phyloP scores from a whole-genome alignment of 768 basidiomycete genomes.

The Candolleomyces aberdarensis region DNA sequence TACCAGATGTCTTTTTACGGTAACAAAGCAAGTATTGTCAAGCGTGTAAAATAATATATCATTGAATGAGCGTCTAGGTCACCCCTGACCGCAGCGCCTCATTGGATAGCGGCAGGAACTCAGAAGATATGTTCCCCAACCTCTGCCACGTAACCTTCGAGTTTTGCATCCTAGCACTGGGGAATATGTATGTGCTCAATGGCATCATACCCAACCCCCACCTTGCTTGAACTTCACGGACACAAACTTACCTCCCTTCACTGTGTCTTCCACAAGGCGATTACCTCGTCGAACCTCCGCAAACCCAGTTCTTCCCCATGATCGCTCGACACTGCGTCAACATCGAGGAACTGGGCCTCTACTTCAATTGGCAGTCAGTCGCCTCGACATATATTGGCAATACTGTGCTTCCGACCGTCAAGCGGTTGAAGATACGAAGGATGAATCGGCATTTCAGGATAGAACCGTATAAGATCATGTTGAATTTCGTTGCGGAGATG shows the following conservation, averaged over 20 bases:
- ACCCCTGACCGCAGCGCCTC: no score
- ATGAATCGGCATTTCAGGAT: not conserved
- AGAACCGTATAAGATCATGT: not conserved
- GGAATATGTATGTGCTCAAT: not conserved
- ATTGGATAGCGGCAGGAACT: not conserved
- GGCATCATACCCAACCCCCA: not conserved
- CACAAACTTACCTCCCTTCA: conserved; percentile 4
- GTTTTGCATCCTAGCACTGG: not conserved
- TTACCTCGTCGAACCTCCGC: not conserved
- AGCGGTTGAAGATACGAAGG: not conserved
- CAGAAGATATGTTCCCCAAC: not conserved
- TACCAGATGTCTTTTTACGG: no score
- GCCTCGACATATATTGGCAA: not conserved
- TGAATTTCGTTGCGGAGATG: not conserved
- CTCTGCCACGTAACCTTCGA: not conserved
- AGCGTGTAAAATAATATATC: no score
- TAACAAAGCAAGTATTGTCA: no score
- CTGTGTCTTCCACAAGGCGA: not conserved
- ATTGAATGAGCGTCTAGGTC: no score
- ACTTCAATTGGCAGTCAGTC: not conserved
- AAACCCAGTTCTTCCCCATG: not conserved
- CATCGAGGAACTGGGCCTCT: not conserved
- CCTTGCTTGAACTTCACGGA: not conserved
- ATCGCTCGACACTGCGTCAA: not conserved
- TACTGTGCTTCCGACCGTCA: not conserved